Evolutionary conservation across 108 stramenopile species (phyloP).

Genomic region (Cyclostephanos invisitatus): DNA sequence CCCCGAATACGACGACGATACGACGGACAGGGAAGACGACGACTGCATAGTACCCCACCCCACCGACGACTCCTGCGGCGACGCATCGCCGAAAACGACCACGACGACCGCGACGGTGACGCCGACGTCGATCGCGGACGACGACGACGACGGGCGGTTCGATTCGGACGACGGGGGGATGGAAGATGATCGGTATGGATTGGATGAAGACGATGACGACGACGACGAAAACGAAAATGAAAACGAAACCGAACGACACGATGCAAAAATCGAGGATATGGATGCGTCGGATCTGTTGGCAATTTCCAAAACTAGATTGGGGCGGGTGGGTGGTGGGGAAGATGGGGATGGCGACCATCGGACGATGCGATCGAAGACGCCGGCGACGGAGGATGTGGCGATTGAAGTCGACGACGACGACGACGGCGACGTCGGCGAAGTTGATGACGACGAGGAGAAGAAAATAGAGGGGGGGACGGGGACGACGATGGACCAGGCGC

Average conservation of each 20-base stretch:
- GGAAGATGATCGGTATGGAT: conserved; percentile 16
- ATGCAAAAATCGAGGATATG: not conserved
- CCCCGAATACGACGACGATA: not conserved
- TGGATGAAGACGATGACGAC: conserved; percentile 6
- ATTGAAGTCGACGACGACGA: not conserved
- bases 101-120: not conserved
- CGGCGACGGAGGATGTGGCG: not conserved
- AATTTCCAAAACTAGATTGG: conserved; percentile 20
- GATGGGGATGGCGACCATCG: no score
- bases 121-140: not conserved
- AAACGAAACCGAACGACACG: conserved; percentile 13
- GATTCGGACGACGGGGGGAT: conserved; percentile 15
- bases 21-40: not conserved
- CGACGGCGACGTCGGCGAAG: not conserved
- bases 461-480: not conserved
- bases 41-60: not conserved
- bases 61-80: conserved; percentile 4
- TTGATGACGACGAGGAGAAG: not conserved
- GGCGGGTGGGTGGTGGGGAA: no score
- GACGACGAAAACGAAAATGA: conserved; percentile 11
- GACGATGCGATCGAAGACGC: not conserved
- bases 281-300: conserved; percentile 17
- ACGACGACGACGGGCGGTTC: conserved; percentile 1
- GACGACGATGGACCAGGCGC: not conserved
- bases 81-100: not conserved